Evolutionary conservation across 2,329 filamentous ascomycete species (phyloP).

Genomic region (Byssothecium circinans): DNA sequence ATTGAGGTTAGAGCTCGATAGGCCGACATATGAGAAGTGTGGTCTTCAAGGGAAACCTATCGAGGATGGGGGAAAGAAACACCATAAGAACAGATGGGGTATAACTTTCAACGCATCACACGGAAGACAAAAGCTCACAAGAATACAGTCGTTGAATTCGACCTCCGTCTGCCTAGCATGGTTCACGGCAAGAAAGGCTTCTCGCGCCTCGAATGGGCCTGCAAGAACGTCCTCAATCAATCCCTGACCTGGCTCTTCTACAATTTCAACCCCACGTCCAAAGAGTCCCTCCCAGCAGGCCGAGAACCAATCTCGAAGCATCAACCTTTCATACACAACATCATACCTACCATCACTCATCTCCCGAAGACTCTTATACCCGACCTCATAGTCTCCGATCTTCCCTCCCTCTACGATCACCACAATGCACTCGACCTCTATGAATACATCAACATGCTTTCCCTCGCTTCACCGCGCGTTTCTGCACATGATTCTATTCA

Average conservation of each 20-base stretch:
- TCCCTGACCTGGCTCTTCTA: slow-evolving; percentile 78
- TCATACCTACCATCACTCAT: slow-evolving; percentile 25
- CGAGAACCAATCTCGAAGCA: slow-evolving; percentile 31
- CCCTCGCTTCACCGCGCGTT: slow-evolving; percentile 67
- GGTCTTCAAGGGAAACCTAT: slow-evolving; percentile 75
- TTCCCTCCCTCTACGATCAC: slow-evolving; percentile 52
- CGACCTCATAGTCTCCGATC: slow-evolving; percentile 19
- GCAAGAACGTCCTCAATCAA: slow-evolving; percentile 71
- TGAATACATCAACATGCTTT: slow-evolving; percentile 74
- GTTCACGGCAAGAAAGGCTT: slow-evolving; percentile 81
- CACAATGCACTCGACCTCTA: slow-evolving; percentile 68
- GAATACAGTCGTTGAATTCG: slow-evolving; percentile 74
- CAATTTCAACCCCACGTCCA: slow-evolving; percentile 51
- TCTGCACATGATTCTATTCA: slow-evolving; percentile 62
- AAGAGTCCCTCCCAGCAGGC: slow-evolving; percentile 26
- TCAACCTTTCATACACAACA: slow-evolving; percentile 32
- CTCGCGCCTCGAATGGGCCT: slow-evolving; percentile 75
- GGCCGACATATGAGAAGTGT: slow-evolving; percentile 77
- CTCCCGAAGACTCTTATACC: slow-evolving; percentile 34
- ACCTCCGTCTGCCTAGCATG: slow-evolving; percentile 76
- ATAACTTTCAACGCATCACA: slow-evolving; percentile 30
- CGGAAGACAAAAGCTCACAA: too few species aligned
- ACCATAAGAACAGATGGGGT: slow-evolving; percentile 75
- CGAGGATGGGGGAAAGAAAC: slow-evolving; percentile 60
- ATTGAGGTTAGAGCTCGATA: slow-evolving; percentile 76